A percentile compares a stretch with the other conserved stretches of the same genome.
Evolutionary conservation across 768 basidiomycete species (phyloP).

Genomic region (Coprinopsis cinerea): DNA sequence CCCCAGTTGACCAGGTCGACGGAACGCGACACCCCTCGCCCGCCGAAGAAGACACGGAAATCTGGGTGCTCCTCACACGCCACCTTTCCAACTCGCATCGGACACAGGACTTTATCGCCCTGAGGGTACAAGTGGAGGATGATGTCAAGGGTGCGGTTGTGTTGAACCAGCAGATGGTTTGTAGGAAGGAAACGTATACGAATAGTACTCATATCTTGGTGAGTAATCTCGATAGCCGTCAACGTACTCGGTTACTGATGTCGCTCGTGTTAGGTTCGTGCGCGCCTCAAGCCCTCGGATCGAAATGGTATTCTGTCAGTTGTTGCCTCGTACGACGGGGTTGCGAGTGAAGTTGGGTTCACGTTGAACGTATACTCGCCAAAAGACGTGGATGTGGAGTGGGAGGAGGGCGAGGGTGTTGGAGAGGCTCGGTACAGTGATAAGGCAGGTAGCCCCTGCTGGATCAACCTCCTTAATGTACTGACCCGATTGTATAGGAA

Average conservation of each 20-base stretch:
- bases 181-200: conserved; percentile 41
- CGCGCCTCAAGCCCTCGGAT: conserved; percentile 28
- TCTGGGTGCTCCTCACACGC: conserved; percentile 80
- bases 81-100: conserved; percentile 61
- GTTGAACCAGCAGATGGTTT: conserved; percentile 15
- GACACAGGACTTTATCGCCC: conserved; percentile 61
- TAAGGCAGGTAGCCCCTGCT: conserved; percentile 26
- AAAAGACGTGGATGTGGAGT: conserved; percentile 28
- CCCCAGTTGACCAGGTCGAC: background rate
- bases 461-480: no score
- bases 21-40: conserved; percentile 2
- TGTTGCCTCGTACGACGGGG: conserved; percentile 65
- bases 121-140: conserved; percentile 49
- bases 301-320: conserved; percentile 43
- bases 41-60: conserved; percentile 33
- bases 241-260: no score
- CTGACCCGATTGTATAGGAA: no score
- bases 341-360: conserved; percentile 54
- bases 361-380: conserved; percentile 58
- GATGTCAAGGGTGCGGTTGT: conserved; percentile 13
- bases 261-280: conserved; percentile 23
- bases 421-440: conserved; percentile 32
- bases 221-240: no score
- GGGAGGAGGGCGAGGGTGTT: conserved; percentile 38
- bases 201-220: conserved; percentile 44